These are phyloP conservation scores for Suillus occidentalis DNA, from an alignment of 768 basidiomycete species.

Conservation along the genomic window DNA sequence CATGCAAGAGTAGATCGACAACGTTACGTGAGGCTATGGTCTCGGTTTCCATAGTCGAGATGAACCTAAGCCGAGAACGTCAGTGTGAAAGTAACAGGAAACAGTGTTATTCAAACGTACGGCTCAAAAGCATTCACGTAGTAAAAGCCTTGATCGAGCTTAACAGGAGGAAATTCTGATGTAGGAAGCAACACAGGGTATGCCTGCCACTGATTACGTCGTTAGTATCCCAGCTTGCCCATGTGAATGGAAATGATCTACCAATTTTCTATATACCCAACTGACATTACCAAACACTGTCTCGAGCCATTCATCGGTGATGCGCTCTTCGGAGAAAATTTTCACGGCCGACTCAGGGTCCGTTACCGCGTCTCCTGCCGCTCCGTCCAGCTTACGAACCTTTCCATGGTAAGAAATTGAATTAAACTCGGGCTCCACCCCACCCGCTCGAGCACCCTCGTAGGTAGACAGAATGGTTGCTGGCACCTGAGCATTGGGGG, in stretches of 20 bases:
- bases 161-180: slow-evolving; percentile 69
- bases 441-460: slow-evolving; percentile 54
- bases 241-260: slow-evolving; percentile 23
- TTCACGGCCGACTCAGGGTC: slow-evolving; percentile 71
- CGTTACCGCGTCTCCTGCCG: slow-evolving; percentile 26
- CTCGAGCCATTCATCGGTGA: slow-evolving; percentile 71
- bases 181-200: slow-evolving; percentile 75
- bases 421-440: slow-evolving; percentile 76
- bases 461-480: slow-evolving; percentile 71
- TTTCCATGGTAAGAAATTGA: slow-evolving; percentile 79
- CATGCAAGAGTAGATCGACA: slow-evolving; percentile 74
- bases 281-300: slow-evolving; percentile 68
- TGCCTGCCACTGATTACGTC: slow-evolving; percentile 66
- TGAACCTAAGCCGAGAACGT: slow-evolving; percentile 47
- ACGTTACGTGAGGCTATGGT: slow-evolving; percentile 81
- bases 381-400: slow-evolving; percentile 34
- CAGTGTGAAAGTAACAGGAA: slow-evolving; percentile 6
- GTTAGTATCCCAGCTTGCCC: slow-evolving; percentile 9
- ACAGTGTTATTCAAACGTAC: slow-evolving; percentile 42
- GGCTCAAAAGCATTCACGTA: slow-evolving; percentile 94
- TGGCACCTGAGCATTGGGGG: slow-evolving; percentile 47
- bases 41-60: slow-evolving; percentile 95
- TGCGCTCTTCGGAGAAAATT: slow-evolving; percentile 71
- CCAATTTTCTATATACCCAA: slow-evolving; percentile 85
- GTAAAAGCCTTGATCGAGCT: slow-evolving; percentile 76